A percentile compares a stretch with the other conserved stretches of the same genome.
These are phyloP conservation scores for Durotheca rogersii DNA, from an alignment of 495 filamentous ascomycete species.

Conservation along the genomic window DNA sequence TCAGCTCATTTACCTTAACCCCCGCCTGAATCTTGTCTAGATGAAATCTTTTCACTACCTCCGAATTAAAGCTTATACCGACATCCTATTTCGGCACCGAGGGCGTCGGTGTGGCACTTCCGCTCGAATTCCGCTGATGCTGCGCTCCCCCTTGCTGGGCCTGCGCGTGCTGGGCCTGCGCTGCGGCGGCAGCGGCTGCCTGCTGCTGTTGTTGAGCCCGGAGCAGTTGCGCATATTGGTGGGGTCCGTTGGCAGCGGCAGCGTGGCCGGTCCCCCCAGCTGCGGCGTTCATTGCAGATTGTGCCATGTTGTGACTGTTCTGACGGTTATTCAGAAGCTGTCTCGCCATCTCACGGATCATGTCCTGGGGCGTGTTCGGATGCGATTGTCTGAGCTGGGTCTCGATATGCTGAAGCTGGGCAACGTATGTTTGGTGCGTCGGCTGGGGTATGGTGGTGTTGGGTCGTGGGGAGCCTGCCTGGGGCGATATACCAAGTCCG, in stretches of 20 bases:
- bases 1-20: too few relatives aligned
- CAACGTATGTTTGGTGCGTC: conserved; percentile 41
- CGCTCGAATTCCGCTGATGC: conserved; percentile 47
- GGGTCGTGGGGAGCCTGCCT: conserved; percentile 41
- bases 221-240: conserved; percentile 73
- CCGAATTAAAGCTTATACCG: conserved; percentile 28
- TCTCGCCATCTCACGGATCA: conserved; percentile 34
- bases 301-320: conserved; percentile 45
- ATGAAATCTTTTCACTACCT: too few relatives aligned
- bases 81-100: conserved; percentile 24
- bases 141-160: conserved; percentile 27
- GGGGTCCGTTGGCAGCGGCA: conserved; percentile 49
- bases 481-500: conserved; percentile 39
- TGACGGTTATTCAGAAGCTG: conserved; percentile 28
- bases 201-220: conserved; percentile 63
- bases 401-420: conserved; percentile 45
- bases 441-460: conserved; percentile 35
- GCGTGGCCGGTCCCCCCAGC: conserved; percentile 50
- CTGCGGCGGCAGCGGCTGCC: conserved; percentile 27
- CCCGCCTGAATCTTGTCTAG: too few relatives aligned
- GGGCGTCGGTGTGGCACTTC: conserved; percentile 46
- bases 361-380: conserved; percentile 41
- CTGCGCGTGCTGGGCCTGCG: conserved; percentile 27
- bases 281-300: conserved; percentile 67
- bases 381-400: conserved; percentile 33